Percentiles rank a stretch among this genome's conserved stretches.
Evolutionary conservation across 192 early-diverging fungal species (phyloP).

Genomic region (Gaertneriomyces sp.): DNA sequence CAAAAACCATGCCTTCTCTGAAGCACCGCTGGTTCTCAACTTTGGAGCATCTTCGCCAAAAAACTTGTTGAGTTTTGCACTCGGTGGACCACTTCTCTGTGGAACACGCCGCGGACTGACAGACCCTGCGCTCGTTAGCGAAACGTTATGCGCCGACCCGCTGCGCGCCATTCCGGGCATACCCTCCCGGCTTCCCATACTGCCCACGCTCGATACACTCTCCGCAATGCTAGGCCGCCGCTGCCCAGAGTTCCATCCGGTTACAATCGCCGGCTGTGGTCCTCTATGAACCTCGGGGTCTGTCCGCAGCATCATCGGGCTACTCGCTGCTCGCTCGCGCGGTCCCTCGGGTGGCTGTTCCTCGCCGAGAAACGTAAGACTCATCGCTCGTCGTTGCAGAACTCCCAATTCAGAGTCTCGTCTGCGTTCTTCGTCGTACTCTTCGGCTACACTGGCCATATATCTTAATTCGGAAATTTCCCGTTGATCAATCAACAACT

Average conservation of each 20-base stretch:
- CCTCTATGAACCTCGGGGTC: background rate
- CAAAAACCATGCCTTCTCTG: conserved; percentile 70
- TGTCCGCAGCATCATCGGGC: conserved; percentile 21
- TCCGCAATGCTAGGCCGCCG: too few species aligned
- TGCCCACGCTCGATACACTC: background rate
- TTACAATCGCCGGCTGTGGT: too few species aligned
- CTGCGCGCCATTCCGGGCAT: background rate
- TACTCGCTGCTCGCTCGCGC: conserved; percentile 14
- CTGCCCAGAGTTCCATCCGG: too few species aligned
- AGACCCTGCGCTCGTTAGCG: background rate
- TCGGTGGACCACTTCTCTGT: background rate
- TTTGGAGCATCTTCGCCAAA: conserved; percentile 40
- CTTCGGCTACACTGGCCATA: conserved; percentile 31
- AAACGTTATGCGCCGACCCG: background rate
- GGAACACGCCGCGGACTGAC: background rate
- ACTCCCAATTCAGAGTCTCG: conserved; percentile 32
- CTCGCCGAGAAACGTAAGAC: conserved; percentile 31
- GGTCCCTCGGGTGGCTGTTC: background rate
- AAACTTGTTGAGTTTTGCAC: conserved; percentile 40
- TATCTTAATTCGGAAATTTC: conserved; percentile 43
- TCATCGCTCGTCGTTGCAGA: conserved; percentile 38
- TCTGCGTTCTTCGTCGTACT: conserved; percentile 23
- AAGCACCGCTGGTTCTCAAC: background rate
- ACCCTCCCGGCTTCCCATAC: background rate
- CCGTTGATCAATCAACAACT: conserved; percentile 51